These are phyloP conservation scores for Pseudomonodictys pantanalensis DNA, from an alignment of 495 filamentous ascomycete species.

Conservation along the genomic window DNA sequence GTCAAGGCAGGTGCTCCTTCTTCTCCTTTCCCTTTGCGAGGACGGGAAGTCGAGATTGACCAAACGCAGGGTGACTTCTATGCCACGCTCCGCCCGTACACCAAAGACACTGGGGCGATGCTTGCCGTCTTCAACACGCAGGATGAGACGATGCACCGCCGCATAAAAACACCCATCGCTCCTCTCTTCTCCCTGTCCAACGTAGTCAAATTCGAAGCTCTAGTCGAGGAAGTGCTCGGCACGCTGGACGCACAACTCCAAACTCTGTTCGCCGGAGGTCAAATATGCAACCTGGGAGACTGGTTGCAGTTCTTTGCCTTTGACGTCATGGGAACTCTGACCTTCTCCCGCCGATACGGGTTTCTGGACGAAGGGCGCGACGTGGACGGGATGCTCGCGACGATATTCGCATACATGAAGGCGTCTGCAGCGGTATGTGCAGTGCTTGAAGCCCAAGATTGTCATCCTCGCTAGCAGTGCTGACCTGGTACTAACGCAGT, in stretches of 20 bases:
- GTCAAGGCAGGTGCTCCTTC: neutral
- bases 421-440: neutral
- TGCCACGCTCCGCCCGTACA: neutral
- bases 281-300: conserved; percentile 33
- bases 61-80: conserved; percentile 1
- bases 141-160: conserved; percentile 27
- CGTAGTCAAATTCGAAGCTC: conserved; percentile 42
- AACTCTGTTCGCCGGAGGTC: conserved; percentile 22
- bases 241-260: conserved; percentile 40
- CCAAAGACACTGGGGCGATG: neutral
- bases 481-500: neutral
- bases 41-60: neutral
- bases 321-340: conserved; percentile 41
- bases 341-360: conserved; percentile 37
- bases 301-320: conserved; percentile 46
- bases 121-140: conserved; percentile 38
- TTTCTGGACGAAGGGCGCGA: conserved; percentile 46
- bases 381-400: conserved; percentile 33
- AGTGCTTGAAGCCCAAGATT: neutral
- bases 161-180: conserved; percentile 26
- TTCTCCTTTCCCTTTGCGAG: neutral
- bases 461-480: too few relatives aligned
- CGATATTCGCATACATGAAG: neutral
- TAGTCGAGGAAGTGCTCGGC: conserved; percentile 41
- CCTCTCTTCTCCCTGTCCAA: conserved; percentile 44